Conservation (phyloP, 2,329 filamentous ascomycete genomes). For the Pestalotiopsis sp. region DNA sequence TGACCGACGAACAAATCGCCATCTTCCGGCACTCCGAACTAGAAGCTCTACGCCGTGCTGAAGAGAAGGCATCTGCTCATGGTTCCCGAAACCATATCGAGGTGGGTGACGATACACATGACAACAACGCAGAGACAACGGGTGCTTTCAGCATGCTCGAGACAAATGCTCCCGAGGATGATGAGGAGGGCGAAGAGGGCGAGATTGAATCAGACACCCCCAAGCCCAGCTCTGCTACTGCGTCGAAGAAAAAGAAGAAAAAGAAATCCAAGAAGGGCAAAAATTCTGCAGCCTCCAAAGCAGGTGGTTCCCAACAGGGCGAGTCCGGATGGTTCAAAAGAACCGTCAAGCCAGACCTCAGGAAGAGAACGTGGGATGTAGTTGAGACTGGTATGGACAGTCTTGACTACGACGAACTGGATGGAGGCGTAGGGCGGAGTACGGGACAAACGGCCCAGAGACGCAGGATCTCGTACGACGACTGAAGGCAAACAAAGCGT, state of each 20-base stretch:
- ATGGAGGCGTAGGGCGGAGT: slow-evolving; percentile 21
- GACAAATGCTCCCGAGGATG: slow-evolving; percentile 15
- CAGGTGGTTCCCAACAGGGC: slow-evolving; percentile 1
- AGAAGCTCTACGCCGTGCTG: slow-evolving; percentile 65
- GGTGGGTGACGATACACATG: slow-evolving; percentile 22
- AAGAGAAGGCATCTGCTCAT: slow-evolving; percentile 30
- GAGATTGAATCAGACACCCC: slow-evolving; percentile 34
- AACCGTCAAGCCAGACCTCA: slow-evolving; percentile 56
- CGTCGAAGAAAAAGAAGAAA: slow-evolving; percentile 41
- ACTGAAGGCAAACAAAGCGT: slow-evolving; percentile 29
- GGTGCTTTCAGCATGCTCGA: neutral
- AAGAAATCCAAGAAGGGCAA: slow-evolving; percentile 41
- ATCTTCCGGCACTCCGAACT: slow-evolving; percentile 92
- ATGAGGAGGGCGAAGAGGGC: slow-evolving; percentile 36
- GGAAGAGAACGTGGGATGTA: slow-evolving; percentile 69
- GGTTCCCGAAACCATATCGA: slow-evolving; percentile 18
- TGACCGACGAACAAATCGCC: slow-evolving; percentile 88
- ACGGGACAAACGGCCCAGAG: slow-evolving; percentile 38
- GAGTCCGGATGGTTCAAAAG: slow-evolving; percentile 18
- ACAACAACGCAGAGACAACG: slow-evolving; percentile 18
- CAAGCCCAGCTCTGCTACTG: slow-evolving; percentile 22
- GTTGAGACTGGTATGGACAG: slow-evolving; percentile 63
- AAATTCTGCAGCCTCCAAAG: neutral
- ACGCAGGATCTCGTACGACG: slow-evolving; percentile 50
- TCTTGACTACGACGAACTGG: slow-evolving; percentile 60